These are phyloP conservation scores for Brassica cretica DNA, from an alignment of 345 rosid genomes.

Conservation along the genomic window DNA sequence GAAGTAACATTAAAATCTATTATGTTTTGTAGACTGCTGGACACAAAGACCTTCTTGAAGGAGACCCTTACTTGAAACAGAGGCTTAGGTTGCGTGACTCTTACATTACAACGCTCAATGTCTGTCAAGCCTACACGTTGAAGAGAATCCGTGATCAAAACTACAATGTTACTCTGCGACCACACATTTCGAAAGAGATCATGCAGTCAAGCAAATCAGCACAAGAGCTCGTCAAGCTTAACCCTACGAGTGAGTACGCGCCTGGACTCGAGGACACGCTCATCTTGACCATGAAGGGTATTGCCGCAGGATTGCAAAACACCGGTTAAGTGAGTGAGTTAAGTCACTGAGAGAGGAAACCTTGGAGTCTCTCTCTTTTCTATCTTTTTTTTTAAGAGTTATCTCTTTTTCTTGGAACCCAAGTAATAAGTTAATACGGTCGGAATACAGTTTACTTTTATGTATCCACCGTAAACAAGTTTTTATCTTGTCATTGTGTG, in stretches of 20 bases:
- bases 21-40: constrained; percentile 69
- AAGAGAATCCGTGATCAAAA: constrained; percentile 83
- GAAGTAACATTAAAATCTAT: neutral
- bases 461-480: constrained; percentile 36
- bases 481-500: constrained; percentile 19
- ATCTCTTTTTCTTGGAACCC: too few species aligned
- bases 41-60: constrained; percentile 95
- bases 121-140: constrained; percentile 92
- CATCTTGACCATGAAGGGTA: constrained; percentile 97
- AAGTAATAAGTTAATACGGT: neutral
- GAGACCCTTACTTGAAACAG: constrained; percentile 92
- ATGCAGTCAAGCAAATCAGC: constrained; percentile 74
- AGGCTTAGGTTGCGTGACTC: constrained; percentile 92
- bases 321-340: constrained; percentile 59
- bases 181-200: constrained; percentile 81
- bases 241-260: constrained; percentile 79
- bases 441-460: constrained; percentile 37
- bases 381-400: neutral
- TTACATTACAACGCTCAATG: constrained; percentile 93
- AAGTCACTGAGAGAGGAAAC: neutral
- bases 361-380: neutral
- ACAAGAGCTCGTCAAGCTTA: constrained; percentile 75
- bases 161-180: constrained; percentile 73
- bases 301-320: constrained; percentile 94
- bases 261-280: constrained; percentile 98